Conservation (phyloP, 2,329 filamentous ascomycete genomes). For the Colletotrichum musae region DNA sequence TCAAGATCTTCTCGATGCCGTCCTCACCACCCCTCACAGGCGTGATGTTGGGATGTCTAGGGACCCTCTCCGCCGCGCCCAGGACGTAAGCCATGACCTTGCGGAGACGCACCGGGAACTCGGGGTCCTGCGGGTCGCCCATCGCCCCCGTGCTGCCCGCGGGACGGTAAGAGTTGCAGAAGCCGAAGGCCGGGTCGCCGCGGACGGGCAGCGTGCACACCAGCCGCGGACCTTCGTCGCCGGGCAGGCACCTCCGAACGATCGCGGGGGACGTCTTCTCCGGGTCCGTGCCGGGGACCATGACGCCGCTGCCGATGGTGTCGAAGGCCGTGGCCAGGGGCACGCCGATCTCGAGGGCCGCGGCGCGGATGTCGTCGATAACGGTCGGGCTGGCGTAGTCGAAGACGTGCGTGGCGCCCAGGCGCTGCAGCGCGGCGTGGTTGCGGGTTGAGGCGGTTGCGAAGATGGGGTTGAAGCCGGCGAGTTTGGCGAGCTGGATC, state of each 20-base stretch:
- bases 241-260: background rate
- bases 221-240: background rate
- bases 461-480: conserved; percentile 50
- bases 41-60: conserved; percentile 19
- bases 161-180: conserved; percentile 21
- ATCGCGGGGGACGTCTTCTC: conserved; percentile 2
- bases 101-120: conserved; percentile 10
- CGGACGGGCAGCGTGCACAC: conserved; percentile 18
- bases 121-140: conserved; percentile 18
- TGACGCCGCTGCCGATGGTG: conserved; percentile 8
- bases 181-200: conserved; percentile 3
- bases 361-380: background rate
- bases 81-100: conserved; percentile 10
- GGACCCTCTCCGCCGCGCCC: background rate
- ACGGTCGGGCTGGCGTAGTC: conserved; percentile 46
- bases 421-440: conserved; percentile 47
- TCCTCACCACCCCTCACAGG: conserved; percentile 11
- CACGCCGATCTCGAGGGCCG: background rate
- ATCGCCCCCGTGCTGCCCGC: background rate
- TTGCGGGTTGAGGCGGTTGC: conserved; percentile 50
- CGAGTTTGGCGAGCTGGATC: conserved; percentile 52
- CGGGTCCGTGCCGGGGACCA: background rate
- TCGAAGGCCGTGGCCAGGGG: conserved; percentile 11
- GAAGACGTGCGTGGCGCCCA: conserved; percentile 53
- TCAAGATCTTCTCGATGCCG: conserved; percentile 14